Percentiles rank a stretch among this genome's conserved stretches.
These are phyloP conservation scores for Chlorociboria aeruginascens DNA, from an alignment of 495 filamentous ascomycete species.

Conservation along the genomic window DNA sequence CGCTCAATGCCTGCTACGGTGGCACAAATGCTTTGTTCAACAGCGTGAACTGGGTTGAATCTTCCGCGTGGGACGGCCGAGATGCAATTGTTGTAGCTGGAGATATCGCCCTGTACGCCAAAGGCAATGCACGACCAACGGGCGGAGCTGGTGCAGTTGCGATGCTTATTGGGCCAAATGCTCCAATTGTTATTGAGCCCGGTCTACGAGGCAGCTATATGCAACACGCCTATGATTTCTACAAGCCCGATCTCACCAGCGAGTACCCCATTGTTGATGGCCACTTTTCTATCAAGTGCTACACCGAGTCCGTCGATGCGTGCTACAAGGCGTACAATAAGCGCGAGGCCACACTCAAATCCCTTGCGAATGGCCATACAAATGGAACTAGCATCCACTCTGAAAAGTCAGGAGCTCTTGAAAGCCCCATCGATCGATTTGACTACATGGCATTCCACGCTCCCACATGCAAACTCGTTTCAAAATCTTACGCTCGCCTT, in stretches of 20 bases:
- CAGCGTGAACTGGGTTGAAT: conserved; percentile 94
- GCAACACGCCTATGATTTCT: conserved; percentile 96
- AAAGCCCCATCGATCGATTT: conserved; percentile 79
- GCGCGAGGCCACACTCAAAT: conserved; percentile 63
- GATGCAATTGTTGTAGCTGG: conserved; percentile 89
- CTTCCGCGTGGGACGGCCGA: conserved; percentile 93
- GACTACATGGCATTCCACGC: conserved; percentile 95
- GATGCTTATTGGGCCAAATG: conserved; percentile 87
- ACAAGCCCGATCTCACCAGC: conserved; percentile 96
- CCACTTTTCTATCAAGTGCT: conserved; percentile 90
- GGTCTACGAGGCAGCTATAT: conserved; percentile 89
- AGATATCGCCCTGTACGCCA: conserved; percentile 96
- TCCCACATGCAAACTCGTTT: conserved; percentile 93
- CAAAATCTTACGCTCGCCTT: conserved; percentile 89
- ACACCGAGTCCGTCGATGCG: conserved; percentile 86
- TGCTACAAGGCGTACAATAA: conserved; percentile 93
- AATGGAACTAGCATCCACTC: conserved; percentile 39
- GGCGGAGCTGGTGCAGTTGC: conserved; percentile 93
- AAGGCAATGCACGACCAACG: conserved; percentile 88
- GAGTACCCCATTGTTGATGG: conserved; percentile 97
- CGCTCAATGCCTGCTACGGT: conserved; percentile 95
- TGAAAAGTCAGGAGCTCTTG: conserved; percentile 29
- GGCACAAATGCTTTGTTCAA: conserved; percentile 98
- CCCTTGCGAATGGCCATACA: conserved; percentile 37
- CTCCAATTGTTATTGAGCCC: conserved; percentile 81